Evolutionary conservation across 2,329 filamentous ascomycete species (phyloP), one percentile per base, ranked within the genome.

Genomic region (Hypomyces perniciosus): DNA sequence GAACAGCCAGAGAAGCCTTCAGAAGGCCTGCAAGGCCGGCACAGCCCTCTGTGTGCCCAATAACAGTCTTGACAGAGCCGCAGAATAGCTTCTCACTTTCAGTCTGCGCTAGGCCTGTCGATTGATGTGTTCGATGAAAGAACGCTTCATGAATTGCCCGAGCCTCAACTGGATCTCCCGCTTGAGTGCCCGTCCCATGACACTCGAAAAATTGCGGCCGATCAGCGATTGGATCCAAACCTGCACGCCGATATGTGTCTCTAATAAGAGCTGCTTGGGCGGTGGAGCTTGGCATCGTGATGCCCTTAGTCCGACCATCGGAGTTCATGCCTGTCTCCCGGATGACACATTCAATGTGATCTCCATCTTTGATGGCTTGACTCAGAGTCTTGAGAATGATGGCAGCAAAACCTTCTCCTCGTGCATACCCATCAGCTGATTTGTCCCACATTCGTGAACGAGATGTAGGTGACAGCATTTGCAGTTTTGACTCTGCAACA

Each of bases 341-440:
- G 44, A 74, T 64, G 3, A 72, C 53, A 12, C 59, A 61, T 34
- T 65, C 55, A 30, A 72, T 63, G 0, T 60, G 61, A 54, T 79
- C 71, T 2, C 69, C 68, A 44, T 74, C 73, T 4, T 57, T 52
- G 1, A 76, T 39, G 0, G 76, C 76, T 40, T 69, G 63, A 4
- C 63, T 60, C 0, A 79, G 60, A 0, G 62, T 65, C 59, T 78
- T 79, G 2, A 80, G 53, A 1, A 77, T 53, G 1, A 79, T 50
- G 10, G 67, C 61, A 1, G 62, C 72, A 9, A 70, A 57, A 1
- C 59, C 59, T 8, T 62, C 58, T 4, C 54, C 75, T 68, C 76
- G 66, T 1, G 67, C 73, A 58, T 79, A 81, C 1, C 78, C 78
- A 51, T 73, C 67, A 3, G 71, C 76, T 13, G 58, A 59, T 3